Conservation (phyloP, 192 early-diverging fungal genomes). For the Obelidium mucronatum region DNA sequence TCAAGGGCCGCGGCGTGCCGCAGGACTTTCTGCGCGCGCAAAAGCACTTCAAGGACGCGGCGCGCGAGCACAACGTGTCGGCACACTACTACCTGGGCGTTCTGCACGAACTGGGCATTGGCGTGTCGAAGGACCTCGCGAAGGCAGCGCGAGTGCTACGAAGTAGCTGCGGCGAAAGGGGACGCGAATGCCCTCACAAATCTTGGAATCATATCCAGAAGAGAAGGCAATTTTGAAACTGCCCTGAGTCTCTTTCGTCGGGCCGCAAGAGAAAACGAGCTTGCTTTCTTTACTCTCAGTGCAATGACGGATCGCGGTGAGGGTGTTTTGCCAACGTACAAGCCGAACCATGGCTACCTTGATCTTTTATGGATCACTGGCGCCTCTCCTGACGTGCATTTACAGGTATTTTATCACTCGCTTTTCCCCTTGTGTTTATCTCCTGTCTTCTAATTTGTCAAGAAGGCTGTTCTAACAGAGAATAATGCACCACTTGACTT, state of each 20-base stretch:
- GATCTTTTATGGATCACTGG: background rate
- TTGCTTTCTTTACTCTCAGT: background rate
- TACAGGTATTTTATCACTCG: too few relatives aligned
- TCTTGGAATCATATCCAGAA: background rate
- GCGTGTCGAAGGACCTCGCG: background rate
- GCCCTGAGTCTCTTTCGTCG: background rate
- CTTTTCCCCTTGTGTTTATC: too few relatives aligned
- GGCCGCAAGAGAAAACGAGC: background rate
- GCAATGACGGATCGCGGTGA: background rate
- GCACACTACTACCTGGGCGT: background rate
- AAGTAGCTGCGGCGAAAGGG: background rate
- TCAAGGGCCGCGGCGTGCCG: background rate
- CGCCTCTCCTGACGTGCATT: background rate
- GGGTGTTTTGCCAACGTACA: background rate
- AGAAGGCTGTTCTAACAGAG: background rate
- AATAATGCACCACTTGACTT: background rate
- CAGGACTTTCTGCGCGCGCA: background rate
- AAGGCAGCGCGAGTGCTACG: background rate
- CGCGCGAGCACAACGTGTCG: background rate
- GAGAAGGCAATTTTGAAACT: background rate
- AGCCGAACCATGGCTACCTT: background rate
- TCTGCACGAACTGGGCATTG: background rate
- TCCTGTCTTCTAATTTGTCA: too few relatives aligned
- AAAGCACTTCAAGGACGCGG: background rate
- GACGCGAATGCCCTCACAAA: background rate